Percentiles rank a stretch among this genome's conserved stretches.
phyloP scores from a whole-genome alignment of 2,329 filamentous ascomycete genomes.

The Keithomyces neogunnii region DNA sequence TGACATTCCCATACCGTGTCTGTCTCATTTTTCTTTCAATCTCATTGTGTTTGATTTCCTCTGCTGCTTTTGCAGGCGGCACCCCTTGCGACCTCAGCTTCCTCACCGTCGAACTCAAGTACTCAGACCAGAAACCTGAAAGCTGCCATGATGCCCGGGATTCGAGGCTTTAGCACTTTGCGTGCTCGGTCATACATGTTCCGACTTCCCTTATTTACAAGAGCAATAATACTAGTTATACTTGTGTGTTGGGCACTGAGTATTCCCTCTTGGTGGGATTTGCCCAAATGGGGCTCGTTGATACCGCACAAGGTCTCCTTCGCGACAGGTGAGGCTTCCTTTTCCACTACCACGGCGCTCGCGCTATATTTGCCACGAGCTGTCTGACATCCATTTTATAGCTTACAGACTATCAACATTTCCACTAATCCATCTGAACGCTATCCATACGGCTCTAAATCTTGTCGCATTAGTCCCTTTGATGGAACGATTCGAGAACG shows the following conservation, averaged over 20 bases:
- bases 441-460: slow-evolving; percentile 77
- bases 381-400: slow-evolving; percentile 26
- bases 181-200: slow-evolving; percentile 74
- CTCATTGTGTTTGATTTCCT: not conserved
- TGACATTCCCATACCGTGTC: not conserved
- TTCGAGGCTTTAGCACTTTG: slow-evolving; percentile 52
- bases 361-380: not conserved
- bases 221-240: slow-evolving; percentile 59
- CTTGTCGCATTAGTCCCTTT: slow-evolving; percentile 74
- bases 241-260: slow-evolving; percentile 54
- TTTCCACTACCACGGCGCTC: not conserved
- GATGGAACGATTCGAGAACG: slow-evolving; percentile 85
- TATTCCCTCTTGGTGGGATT: slow-evolving; percentile 60
- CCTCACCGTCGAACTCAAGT: not conserved
- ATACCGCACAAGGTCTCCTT: slow-evolving; percentile 69
- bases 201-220: slow-evolving; percentile 82
- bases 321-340: slow-evolving; percentile 48
- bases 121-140: not conserved
- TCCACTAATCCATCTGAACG: slow-evolving; percentile 72
- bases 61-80: not conserved
- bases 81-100: not conserved
- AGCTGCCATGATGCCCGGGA: slow-evolving; percentile 8
- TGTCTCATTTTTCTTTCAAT: not conserved
- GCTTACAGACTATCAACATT: slow-evolving; percentile 93
- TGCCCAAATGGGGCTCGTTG: slow-evolving; percentile 70